Evolutionary conservation across 208 protist species (phyloP).

Genomic region (Acanthamoeba healyi): DNA sequence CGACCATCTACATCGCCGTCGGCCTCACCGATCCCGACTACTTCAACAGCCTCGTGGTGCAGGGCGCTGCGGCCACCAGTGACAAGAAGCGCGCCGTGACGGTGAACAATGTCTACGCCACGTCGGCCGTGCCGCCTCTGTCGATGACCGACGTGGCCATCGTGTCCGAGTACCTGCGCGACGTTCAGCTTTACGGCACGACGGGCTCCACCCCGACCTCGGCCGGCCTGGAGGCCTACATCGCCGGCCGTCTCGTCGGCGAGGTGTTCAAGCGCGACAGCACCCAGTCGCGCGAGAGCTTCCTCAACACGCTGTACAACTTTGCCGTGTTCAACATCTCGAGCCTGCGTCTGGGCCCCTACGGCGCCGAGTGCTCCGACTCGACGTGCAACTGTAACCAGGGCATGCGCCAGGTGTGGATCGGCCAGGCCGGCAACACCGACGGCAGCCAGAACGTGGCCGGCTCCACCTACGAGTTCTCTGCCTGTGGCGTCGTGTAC

Average conservation of each 20-base stretch:
- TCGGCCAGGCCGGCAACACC: not conserved
- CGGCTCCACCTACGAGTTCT: constrained; percentile 36
- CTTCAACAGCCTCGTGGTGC: not conserved
- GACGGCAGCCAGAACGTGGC: not conserved
- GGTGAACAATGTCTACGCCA: not conserved
- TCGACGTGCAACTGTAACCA: constrained; percentile 39
- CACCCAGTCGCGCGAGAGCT: not conserved
- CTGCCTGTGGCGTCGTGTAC: constrained; percentile 1
- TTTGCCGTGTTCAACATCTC: constrained; percentile 31
- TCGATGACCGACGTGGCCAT: not conserved
- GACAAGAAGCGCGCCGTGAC: not conserved
- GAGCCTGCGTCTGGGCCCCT: not conserved
- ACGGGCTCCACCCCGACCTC: not conserved
- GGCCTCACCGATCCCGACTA: not conserved
- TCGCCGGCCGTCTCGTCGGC: not conserved
- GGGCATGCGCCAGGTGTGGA: constrained; percentile 33
- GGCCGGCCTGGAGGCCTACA: not conserved
- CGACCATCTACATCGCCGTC: not conserved
- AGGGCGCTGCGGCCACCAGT: no score
- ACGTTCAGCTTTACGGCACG: not conserved
- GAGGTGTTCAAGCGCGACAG: not conserved
- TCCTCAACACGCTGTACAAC: constrained; percentile 43
- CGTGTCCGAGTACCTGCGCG: not conserved
- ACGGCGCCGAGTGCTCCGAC: constrained; percentile 19
- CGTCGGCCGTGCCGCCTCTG: not conserved